Evolutionary conservation across 768 basidiomycete genomes (phyloP).

Genomic region (Naganishia kalamii): DNA sequence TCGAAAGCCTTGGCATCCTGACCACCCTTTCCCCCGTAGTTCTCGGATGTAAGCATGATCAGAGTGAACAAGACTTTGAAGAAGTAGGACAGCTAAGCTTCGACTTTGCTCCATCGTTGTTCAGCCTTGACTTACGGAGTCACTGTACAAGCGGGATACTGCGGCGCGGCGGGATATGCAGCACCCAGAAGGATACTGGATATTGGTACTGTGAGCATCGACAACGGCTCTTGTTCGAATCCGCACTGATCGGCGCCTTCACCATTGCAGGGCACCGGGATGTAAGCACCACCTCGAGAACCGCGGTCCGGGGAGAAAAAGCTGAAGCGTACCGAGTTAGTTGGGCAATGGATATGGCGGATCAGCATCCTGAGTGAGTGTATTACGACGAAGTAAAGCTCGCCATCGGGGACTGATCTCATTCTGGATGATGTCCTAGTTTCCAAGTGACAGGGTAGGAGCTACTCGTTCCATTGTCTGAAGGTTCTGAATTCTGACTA

Average conservation of each 20-base stretch:
- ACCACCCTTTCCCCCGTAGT: neutral
- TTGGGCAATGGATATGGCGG: conserved; percentile 11
- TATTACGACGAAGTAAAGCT: neutral
- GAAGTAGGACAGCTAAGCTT: too few relatives aligned
- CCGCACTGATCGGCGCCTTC: neutral
- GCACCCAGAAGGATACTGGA: neutral
- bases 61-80: too few relatives aligned
- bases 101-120: neutral
- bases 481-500: neutral
- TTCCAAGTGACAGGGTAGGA: neutral
- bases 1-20: neutral
- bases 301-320: neutral
- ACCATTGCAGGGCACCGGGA: neutral
- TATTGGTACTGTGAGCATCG: neutral
- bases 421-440: neutral
- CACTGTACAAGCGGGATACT: neutral
- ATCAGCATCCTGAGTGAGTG: neutral
- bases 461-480: too few relatives aligned
- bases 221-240: neutral
- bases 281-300: neutral
- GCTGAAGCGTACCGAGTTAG: neutral
- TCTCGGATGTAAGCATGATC: conserved; percentile 7
- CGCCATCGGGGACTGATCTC: neutral
- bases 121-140: neutral
- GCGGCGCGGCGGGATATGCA: neutral